These are phyloP conservation scores for Rhodotorula toruloides DNA, from an alignment of 768 basidiomycete species.

Conservation along the genomic window DNA sequence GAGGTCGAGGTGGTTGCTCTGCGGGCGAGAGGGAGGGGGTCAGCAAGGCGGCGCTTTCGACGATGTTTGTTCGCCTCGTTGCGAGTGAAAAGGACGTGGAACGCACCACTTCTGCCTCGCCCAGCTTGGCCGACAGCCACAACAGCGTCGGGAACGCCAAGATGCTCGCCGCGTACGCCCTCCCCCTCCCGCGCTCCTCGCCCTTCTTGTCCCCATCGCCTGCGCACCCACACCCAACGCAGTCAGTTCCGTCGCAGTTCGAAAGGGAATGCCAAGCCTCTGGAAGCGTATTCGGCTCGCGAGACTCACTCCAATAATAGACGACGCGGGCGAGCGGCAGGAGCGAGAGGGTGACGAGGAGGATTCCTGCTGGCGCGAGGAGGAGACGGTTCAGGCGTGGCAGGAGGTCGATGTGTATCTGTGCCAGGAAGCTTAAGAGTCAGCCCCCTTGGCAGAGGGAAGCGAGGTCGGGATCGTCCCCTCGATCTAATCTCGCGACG, in stretches of 20 bases:
- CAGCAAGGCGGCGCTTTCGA: no score
- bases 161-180: constrained; percentile 23
- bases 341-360: constrained; percentile 27
- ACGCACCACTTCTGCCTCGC: constrained; percentile 9
- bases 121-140: constrained; percentile 4
- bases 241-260: background rate
- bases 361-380: constrained; percentile 10
- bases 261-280: background rate
- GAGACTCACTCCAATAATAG: constrained; percentile 9
- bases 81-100: background rate
- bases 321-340: constrained; percentile 25
- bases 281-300: no score
- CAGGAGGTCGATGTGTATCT: constrained; percentile 39
- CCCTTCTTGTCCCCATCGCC: constrained; percentile 15
- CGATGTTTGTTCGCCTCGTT: background rate
- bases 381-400: constrained; percentile 19
- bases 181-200: constrained; percentile 4
- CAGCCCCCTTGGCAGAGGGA: background rate
- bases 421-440: background rate
- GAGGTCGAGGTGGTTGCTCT: constrained; percentile 27
- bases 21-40: no score
- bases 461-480: no score
- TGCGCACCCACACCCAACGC: background rate
- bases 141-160: constrained; percentile 11
- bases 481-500: no score